Base-by-base conservation (phyloP, 2,329 filamentous ascomycete species). In the Grosmannia penicillata region DNA sequence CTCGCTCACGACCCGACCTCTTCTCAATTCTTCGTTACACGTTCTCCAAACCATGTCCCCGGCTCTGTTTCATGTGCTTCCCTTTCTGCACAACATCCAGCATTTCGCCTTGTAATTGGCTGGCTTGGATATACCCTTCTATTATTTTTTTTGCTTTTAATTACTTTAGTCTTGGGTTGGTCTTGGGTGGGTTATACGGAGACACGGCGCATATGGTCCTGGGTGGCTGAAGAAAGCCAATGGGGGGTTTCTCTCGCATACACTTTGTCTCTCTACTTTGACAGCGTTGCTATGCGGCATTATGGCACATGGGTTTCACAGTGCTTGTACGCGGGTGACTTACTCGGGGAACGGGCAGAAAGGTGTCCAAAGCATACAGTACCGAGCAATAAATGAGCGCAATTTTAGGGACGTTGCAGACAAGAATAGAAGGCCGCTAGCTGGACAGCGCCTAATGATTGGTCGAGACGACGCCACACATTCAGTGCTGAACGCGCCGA, bases 371-470 rank as follows among this genome's bases (percentile, higher is more conserved):
- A n/a, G n/a, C n/a, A n/a, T n/a, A n/a, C n/a, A n/a, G n/a, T n/a
- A n/a, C n/a, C 6, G 22, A 25, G 19, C n/a, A 25, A 32, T 17
- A 18, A 31, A 32, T 35, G 25, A 18, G 6, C 13, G n/a, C n/a
- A n/a, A n/a, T n/a, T n/a, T n/a, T n/a, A n/a, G n/a, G n/a, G 15
- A 35, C 19, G 30, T 25, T 27, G 18, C 18, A 31, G 31, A 24
- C 31, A 33, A 13, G 10, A 8, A n/a, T 17, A 36, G 4, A 36
- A 5, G 13, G 21, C 5, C n/a, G n/a, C n/a, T n/a, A n/a, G n/a
- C 33, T 36, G 15, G 27, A 17, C 39, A 27, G 42, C 42, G 43
- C 32, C 22, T 38, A 45, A 40, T 23, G 40, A 40, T 45, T 43
- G 41, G 41, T n/a, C 15, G 33, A 31, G 32, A 36, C 4, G 25